A percentile compares a stretch with the other conserved stretches of the same genome.
phyloP scores from a whole-genome alignment of 306 rosid genomes.

The Begonia loranthoides region DNA sequence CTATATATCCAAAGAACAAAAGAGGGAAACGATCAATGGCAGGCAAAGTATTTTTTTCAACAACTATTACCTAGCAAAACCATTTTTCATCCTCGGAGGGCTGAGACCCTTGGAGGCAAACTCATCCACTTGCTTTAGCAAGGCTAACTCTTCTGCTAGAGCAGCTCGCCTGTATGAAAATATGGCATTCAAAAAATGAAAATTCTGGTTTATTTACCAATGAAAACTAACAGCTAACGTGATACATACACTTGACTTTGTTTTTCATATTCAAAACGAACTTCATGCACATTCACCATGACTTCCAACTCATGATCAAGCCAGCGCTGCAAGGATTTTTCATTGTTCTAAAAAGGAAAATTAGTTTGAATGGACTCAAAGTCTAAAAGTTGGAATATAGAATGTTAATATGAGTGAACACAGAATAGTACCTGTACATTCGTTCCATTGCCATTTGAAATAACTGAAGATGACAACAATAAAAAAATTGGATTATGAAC shows the following conservation, averaged over 20 bases:
- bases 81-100: constrained; percentile 93
- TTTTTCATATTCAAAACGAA: constrained; percentile 93
- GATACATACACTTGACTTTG: constrained; percentile 94
- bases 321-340: constrained; percentile 92
- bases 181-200: background rate
- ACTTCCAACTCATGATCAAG: constrained; percentile 98
- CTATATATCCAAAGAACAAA: background rate
- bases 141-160: constrained; percentile 87
- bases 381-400: background rate
- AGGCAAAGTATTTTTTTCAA: constrained; percentile 11
- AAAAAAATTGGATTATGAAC: constrained; percentile 8
- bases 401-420: too few relatives aligned
- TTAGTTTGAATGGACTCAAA: constrained; percentile 17
- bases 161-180: constrained; percentile 76
- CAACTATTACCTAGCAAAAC: constrained; percentile 54
- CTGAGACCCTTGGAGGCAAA: constrained; percentile 89
- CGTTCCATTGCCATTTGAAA: constrained; percentile 61
- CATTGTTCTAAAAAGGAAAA: constrained; percentile 55
- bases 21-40: constrained; percentile 1
- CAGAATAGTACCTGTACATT: constrained; percentile 56
- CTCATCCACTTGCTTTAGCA: constrained; percentile 86
- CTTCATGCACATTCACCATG: constrained; percentile 97
- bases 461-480: constrained; percentile 43
- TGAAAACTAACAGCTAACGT: constrained; percentile 7
- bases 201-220: constrained; percentile 6